phyloP scores from a whole-genome alignment of 805 yeast genomes.

The Candida gorgasii region DNA sequence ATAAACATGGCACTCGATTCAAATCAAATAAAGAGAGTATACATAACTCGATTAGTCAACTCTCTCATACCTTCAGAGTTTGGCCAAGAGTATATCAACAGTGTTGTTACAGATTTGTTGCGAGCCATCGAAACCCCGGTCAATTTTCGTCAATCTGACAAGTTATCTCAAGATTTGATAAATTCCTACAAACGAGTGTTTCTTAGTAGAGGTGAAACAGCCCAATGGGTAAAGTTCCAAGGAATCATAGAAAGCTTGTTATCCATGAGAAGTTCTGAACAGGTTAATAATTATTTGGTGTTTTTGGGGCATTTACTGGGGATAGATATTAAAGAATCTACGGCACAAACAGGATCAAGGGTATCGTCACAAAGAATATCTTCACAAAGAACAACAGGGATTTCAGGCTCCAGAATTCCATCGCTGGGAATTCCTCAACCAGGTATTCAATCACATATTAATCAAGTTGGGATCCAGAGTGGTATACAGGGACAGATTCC shows the following conservation, averaged over 20 bases:
- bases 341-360: background rate
- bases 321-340: background rate
- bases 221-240: constrained; percentile 38
- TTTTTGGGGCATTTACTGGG: constrained; percentile 27
- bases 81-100: constrained; percentile 34
- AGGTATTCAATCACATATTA: background rate
- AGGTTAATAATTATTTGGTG: constrained; percentile 35
- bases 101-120: constrained; percentile 31
- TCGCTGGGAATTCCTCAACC: background rate
- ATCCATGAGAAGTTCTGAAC: constrained; percentile 27
- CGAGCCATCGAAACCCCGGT: background rate
- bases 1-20: constrained; percentile 12
- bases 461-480: background rate
- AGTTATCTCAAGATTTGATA: background rate
- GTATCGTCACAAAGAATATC: constrained; percentile 4
- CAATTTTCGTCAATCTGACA: background rate
- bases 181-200: constrained; percentile 9
- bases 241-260: constrained; percentile 29
- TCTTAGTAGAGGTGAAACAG: constrained; percentile 9
- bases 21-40: constrained; percentile 32
- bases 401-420: no score
- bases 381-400: background rate
- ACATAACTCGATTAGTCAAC: constrained; percentile 35
- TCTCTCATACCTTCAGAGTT: constrained; percentile 38
- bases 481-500: background rate